A percentile compares a stretch with the other conserved stretches of the same genome.
Conservation (phyloP, 169 alveolate species). For the Plasmodium gallinaceum region DNA sequence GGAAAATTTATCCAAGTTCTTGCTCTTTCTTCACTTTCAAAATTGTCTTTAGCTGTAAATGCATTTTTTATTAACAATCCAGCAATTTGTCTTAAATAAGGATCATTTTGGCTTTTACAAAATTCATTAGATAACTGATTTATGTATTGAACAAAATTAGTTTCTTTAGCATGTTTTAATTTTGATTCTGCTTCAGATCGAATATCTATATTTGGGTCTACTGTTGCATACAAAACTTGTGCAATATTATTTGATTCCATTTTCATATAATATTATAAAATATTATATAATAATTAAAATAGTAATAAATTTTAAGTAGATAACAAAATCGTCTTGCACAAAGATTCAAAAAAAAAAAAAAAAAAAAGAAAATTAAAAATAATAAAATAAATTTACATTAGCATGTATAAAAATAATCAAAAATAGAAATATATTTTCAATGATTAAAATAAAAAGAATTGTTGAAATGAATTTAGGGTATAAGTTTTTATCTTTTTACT, state of each 20-base stretch:
- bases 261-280: neutral
- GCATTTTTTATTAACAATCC: slow-evolving; percentile 89
- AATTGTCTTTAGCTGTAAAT: slow-evolving; percentile 84
- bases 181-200: slow-evolving; percentile 84
- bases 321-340: no score
- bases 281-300: slow-evolving; percentile 1
- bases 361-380: no score
- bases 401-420: neutral
- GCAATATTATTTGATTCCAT: slow-evolving; percentile 79
- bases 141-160: slow-evolving; percentile 83
- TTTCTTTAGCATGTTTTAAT: slow-evolving; percentile 80
- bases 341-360: no score
- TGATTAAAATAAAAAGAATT: no score
- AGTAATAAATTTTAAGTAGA: no score
- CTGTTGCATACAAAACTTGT: slow-evolving; percentile 80
- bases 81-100: slow-evolving; percentile 88
- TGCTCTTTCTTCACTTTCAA: slow-evolving; percentile 85
- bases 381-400: neutral
- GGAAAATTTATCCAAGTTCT: slow-evolving; percentile 84
- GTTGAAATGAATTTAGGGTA: neutral
- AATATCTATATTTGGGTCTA: slow-evolving; percentile 81
- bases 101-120: slow-evolving; percentile 81
- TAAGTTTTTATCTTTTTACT: neutral
- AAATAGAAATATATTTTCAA: no score
- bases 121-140: slow-evolving; percentile 84